Percentiles rank a stretch among this genome's conserved stretches.
phyloP scores from a whole-genome alignment of 2,329 filamentous ascomycete species.

The Ceratocystis albifundus region DNA sequence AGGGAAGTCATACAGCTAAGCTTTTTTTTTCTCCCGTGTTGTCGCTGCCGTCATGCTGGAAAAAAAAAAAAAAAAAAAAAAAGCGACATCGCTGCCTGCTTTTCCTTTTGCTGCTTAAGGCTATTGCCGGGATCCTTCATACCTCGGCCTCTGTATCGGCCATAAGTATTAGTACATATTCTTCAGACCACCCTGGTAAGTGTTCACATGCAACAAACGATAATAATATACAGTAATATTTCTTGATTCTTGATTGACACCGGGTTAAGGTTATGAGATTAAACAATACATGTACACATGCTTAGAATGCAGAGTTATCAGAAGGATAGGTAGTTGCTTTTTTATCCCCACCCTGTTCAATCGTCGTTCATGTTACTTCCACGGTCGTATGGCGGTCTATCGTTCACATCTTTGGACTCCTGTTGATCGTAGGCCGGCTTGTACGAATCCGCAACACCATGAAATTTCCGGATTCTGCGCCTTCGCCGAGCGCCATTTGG shows the following conservation, averaged over 20 bases:
- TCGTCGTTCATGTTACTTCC: neutral
- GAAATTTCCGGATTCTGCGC: constrained; percentile 10
- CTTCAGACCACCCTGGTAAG: neutral
- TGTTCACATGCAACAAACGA: constrained; percentile 4
- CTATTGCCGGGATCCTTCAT: constrained; percentile 18
- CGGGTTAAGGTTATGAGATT: neutral
- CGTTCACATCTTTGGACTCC: neutral
- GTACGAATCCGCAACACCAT: constrained; percentile 20
- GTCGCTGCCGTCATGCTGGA: constrained; percentile 19
- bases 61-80: constrained; percentile 19
- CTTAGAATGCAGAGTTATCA: neutral
- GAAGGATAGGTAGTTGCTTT: neutral
- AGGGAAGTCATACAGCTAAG: neutral
- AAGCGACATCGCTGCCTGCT: constrained; percentile 23
- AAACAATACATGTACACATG: constrained; percentile 1
- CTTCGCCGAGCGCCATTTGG: neutral
- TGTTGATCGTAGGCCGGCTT: constrained; percentile 17
- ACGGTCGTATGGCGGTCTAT: neutral
- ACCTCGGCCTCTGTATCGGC: constrained; percentile 14
- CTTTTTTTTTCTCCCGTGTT: constrained; percentile 3
- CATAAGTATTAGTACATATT: constrained; percentile 16
- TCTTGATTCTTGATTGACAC: too few species aligned
- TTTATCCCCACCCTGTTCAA: neutral
- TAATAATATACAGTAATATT: neutral
- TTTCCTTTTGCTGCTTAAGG: constrained; percentile 12